These are phyloP conservation scores for Danielia oregonensis DNA, from an alignment of 805 yeast species.

Conservation along the genomic window DNA sequence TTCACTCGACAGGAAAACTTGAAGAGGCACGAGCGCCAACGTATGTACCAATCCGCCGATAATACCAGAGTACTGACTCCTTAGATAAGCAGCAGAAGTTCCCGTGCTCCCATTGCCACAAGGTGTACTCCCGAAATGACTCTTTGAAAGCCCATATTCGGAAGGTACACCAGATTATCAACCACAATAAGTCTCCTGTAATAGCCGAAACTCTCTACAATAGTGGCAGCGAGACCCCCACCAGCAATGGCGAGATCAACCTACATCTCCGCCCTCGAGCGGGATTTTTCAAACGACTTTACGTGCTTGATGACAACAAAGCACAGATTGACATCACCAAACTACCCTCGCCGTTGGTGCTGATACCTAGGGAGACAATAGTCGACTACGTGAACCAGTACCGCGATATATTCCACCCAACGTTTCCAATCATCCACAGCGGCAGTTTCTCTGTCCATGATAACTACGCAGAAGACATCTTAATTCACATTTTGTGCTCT, in stretches of 20 bases:
- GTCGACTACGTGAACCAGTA: neutral
- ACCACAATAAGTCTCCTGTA: too few species aligned
- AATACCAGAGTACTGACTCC: neutral
- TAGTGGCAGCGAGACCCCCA: too few species aligned
- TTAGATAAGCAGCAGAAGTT: neutral
- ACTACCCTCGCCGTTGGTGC: neutral
- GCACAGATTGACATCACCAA: too few species aligned
- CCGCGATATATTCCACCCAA: neutral
- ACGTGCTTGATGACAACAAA: too few species aligned
- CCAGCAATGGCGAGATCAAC: too few species aligned
- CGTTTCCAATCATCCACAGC: neutral
- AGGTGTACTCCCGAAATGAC: neutral
- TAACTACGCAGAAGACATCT: neutral
- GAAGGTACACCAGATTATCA: neutral
- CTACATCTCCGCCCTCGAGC: too few species aligned
- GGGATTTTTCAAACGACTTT: too few species aligned
- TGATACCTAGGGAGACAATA: neutral
- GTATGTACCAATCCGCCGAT: too few species aligned
- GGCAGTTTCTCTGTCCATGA: neutral
- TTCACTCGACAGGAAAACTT: conserved; percentile 1
- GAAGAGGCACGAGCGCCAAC: neutral
- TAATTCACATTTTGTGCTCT: neutral
- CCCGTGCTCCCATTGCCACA: neutral
- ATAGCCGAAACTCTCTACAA: too few species aligned
- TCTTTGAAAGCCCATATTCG: conserved; percentile 1